Conservation (phyloP, 495 filamentous ascomycete species). For the Baudoinia panamericana region DNA sequence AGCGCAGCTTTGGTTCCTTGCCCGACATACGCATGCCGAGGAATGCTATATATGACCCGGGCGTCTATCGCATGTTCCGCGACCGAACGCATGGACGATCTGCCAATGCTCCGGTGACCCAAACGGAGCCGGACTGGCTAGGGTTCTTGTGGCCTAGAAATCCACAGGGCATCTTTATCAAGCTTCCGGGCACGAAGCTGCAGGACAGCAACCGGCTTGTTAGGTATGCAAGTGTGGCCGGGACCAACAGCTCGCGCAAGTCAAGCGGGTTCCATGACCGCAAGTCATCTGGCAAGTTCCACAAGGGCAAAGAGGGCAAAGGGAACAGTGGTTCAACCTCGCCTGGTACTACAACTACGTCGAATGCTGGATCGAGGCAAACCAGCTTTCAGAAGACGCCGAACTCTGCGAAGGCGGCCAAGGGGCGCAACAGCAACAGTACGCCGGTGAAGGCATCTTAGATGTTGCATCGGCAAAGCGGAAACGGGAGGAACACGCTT, state of each 20-base stretch:
- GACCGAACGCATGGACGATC: not conserved
- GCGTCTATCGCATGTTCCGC: slow-evolving; percentile 1
- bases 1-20: slow-evolving; percentile 30
- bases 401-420: not conserved
- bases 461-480: no score
- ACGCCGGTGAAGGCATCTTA: not conserved
- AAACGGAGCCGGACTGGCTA: not conserved
- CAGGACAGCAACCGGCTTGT: slow-evolving; percentile 2
- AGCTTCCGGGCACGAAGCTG: slow-evolving; percentile 9
- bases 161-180: slow-evolving; percentile 5
- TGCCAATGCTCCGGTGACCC: not conserved
- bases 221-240: not conserved
- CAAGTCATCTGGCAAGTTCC: not conserved
- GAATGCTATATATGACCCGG: slow-evolving; percentile 1
- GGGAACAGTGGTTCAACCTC: not conserved
- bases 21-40: slow-evolving; percentile 24
- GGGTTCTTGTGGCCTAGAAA: not conserved
- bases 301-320: not conserved
- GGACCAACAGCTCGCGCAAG: not conserved
- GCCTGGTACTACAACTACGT: not conserved
- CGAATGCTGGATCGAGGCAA: not conserved
- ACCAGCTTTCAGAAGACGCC: not conserved
- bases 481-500: not conserved
- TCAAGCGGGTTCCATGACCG: not conserved
- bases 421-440: not conserved